A percentile compares a stretch with the other conserved stretches of the same genome.
These are phyloP conservation scores for Tillandsia fasciculata DNA, from an alignment of 176 grass and related monocot species.

Conservation along the genomic window DNA sequence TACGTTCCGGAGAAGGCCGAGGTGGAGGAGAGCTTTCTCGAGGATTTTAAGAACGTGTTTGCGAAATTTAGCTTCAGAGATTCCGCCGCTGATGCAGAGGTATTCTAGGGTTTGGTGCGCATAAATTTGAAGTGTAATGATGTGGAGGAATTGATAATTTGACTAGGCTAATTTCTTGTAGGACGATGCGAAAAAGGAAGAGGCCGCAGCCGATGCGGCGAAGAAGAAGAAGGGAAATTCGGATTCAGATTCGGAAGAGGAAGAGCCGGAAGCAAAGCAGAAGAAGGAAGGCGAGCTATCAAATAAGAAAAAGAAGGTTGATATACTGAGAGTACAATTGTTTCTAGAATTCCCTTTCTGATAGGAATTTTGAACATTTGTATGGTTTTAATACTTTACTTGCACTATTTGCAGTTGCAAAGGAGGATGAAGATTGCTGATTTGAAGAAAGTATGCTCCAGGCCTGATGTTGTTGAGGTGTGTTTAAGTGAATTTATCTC, in stretches of 20 bases:
- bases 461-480: slow-evolving; percentile 89
- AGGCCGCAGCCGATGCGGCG: slow-evolving; percentile 29
- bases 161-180: slow-evolving; percentile 9
- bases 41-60: slow-evolving; percentile 65
- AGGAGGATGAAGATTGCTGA: slow-evolving; percentile 91
- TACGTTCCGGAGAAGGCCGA: slow-evolving; percentile 81
- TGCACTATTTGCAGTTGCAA: slow-evolving; percentile 35
- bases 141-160: not conserved
- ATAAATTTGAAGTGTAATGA: not conserved
- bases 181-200: slow-evolving; percentile 59
- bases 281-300: slow-evolving; percentile 78
- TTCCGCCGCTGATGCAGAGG: slow-evolving; percentile 30
- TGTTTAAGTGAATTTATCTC: not conserved
- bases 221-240: slow-evolving; percentile 36
- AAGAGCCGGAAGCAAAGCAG: slow-evolving; percentile 53
- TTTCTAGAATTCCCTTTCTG: not conserved
- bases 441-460: slow-evolving; percentile 76
- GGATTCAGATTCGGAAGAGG: slow-evolving; percentile 53
- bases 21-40: slow-evolving; percentile 49
- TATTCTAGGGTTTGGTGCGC: not conserved
- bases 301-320: slow-evolving; percentile 86
- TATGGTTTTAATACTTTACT: not conserved
- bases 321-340: not conserved
- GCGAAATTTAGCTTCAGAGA: slow-evolving; percentile 90
- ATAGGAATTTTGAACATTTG: not conserved